A percentile compares a stretch with the other conserved stretches of the same genome.
Conservation (phyloP, 805 yeast genomes). For the Zygotorulaspora chibaensis region DNA sequence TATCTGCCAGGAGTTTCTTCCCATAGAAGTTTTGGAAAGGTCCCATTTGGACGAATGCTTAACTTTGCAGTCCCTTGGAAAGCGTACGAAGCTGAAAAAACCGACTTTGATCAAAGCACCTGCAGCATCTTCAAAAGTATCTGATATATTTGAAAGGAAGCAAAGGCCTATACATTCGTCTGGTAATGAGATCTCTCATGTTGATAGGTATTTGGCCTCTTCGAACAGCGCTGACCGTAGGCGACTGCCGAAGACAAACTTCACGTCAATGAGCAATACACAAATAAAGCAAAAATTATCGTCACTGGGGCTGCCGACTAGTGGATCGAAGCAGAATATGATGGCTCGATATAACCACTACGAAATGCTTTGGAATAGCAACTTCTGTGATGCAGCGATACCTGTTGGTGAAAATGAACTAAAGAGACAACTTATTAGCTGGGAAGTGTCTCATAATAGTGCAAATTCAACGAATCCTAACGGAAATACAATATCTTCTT, state of each 20-base stretch:
- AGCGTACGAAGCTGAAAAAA: neutral
- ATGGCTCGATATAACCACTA: constrained; percentile 74
- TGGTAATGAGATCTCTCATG: constrained; percentile 12
- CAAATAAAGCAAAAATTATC: constrained; percentile 59
- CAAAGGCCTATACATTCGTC: neutral
- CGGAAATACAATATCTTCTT: constrained; percentile 19
- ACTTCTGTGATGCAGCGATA: constrained; percentile 57
- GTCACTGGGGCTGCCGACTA: constrained; percentile 50
- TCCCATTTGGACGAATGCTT: constrained; percentile 63
- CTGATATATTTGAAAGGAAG: neutral
- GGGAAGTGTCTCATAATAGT: constrained; percentile 50
- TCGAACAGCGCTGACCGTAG: constrained; percentile 23
- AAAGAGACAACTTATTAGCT: constrained; percentile 51
- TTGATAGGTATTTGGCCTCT: constrained; percentile 19
- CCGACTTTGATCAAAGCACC: neutral
- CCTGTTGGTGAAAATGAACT: constrained; percentile 59
- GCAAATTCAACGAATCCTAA: constrained; percentile 20
- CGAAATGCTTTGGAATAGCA: constrained; percentile 74
- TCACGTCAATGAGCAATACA: constrained; percentile 51
- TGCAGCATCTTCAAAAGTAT: neutral
- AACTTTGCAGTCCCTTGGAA: constrained; percentile 19
- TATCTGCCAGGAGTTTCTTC: constrained; percentile 53
- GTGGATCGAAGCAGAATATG: constrained; percentile 59
- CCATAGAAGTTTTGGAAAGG: constrained; percentile 51
- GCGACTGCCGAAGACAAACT: constrained; percentile 61